These are phyloP conservation scores for Blastobotrys chiropterorum DNA, from an alignment of 805 yeast species.

Conservation along the genomic window DNA sequence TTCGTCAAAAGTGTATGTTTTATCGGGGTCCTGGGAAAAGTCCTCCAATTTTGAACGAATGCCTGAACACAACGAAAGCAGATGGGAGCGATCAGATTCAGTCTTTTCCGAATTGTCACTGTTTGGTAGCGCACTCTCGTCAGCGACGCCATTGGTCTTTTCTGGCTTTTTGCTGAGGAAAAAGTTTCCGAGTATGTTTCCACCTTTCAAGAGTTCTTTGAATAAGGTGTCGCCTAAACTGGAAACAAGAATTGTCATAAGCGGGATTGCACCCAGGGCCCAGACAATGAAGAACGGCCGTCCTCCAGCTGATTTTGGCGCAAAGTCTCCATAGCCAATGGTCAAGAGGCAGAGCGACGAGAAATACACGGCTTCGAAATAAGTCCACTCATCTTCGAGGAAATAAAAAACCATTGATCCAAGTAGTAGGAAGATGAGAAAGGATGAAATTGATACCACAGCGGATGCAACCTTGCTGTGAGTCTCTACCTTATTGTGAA, in stretches of 20 bases:
- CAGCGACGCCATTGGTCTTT: conserved; percentile 5
- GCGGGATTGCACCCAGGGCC: conserved; percentile 79
- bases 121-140: conserved; percentile 3
- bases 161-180: conserved; percentile 2
- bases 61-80: not conserved
- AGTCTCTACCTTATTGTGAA: conserved; percentile 37
- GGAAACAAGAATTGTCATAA: conserved; percentile 76
- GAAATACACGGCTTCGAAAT: conserved; percentile 67
- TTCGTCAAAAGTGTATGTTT: conserved; percentile 43
- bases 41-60: conserved; percentile 1
- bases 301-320: conserved; percentile 60
- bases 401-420: conserved; percentile 63
- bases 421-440: conserved; percentile 51
- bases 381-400: conserved; percentile 61
- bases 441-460: conserved; percentile 40
- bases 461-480: conserved; percentile 25
- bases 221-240: conserved; percentile 55
- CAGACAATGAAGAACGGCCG: conserved; percentile 68
- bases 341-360: conserved; percentile 70
- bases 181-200: conserved; percentile 18
- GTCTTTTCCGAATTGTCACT: not conserved
- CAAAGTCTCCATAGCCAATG: conserved; percentile 77
- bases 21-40: conserved; percentile 29
- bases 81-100: not conserved
- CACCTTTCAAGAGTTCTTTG: conserved; percentile 12